Evolutionary conservation across 768 basidiomycete species (phyloP).

Genomic region (Tubosaeta brunneosetosa): DNA sequence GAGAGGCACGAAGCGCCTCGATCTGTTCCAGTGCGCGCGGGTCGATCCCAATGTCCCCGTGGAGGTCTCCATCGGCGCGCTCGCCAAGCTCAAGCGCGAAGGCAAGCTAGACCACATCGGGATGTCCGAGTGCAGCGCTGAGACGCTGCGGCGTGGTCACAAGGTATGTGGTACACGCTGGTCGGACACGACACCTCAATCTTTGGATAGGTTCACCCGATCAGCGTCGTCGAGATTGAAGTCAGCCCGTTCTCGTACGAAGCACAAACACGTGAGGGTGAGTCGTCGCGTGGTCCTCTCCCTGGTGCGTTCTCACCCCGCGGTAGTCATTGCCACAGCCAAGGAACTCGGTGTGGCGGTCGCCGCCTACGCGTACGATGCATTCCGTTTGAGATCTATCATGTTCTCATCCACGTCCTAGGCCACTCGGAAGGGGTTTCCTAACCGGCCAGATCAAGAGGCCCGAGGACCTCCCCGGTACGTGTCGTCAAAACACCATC

Average conservation of each 20-base stretch:
- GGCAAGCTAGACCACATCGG: slow-evolving; percentile 50
- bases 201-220: slow-evolving; percentile 42
- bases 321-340: slow-evolving; percentile 46
- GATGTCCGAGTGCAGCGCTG: slow-evolving; percentile 49
- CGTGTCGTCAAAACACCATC: neutral
- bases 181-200: no score
- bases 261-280: slow-evolving; percentile 42
- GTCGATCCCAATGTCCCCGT: slow-evolving; percentile 32
- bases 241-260: slow-evolving; percentile 57
- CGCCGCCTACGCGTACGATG: slow-evolving; percentile 50
- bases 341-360: slow-evolving; percentile 54
- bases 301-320: neutral
- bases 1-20: slow-evolving; percentile 50
- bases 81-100: slow-evolving; percentile 35
- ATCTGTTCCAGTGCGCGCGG: slow-evolving; percentile 51
- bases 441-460: slow-evolving; percentile 48
- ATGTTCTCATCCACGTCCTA: slow-evolving; percentile 23
- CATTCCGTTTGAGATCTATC: slow-evolving; percentile 1
- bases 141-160: slow-evolving; percentile 39
- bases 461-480: slow-evolving; percentile 32
- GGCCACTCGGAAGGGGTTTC: slow-evolving; percentile 51
- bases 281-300: neutral
- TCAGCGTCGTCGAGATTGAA: slow-evolving; percentile 65
- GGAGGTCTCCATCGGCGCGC: slow-evolving; percentile 42
- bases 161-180: slow-evolving; percentile 5